These are phyloP conservation scores for Gastrolobium bilobum DNA, from an alignment of 306 rosid species.

Conservation along the genomic window DNA sequence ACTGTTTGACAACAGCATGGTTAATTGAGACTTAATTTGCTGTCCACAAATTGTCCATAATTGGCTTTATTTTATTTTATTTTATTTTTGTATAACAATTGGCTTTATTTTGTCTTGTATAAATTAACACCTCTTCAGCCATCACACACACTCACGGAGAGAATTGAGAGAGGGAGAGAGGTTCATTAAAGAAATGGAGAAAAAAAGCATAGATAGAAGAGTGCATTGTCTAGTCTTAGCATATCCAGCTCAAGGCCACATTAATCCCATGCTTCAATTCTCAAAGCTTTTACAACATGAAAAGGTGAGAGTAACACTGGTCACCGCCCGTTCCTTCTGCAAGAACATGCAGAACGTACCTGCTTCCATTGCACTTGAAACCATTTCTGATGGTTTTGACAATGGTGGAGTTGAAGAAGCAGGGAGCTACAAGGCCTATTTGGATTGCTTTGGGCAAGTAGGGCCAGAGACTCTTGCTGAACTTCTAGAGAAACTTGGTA, in stretches of 20 bases:
- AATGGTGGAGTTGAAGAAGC: background rate
- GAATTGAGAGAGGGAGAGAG: background rate
- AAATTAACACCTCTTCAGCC: background rate
- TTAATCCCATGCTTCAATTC: slow-evolving; percentile 49
- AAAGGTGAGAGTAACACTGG: slow-evolving; percentile 50
- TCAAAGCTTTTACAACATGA: slow-evolving; percentile 47
- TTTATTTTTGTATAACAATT: too few species aligned
- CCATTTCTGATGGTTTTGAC: slow-evolving; percentile 61
- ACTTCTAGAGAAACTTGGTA: slow-evolving; percentile 41
- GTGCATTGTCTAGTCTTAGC: slow-evolving; percentile 52
- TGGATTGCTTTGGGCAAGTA: slow-evolving; percentile 32
- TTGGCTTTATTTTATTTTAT: too few species aligned
- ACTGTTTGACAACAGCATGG: too few species aligned
- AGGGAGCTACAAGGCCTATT: background rate
- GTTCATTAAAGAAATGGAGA: background rate
- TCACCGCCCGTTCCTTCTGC: slow-evolving; percentile 39
- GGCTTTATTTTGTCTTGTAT: too few species aligned
- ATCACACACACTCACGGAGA: background rate
- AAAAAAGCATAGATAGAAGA: background rate
- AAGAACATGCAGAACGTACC: background rate
- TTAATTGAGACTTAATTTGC: too few species aligned
- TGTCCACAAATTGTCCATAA: too few species aligned
- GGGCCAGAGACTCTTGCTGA: slow-evolving; percentile 46
- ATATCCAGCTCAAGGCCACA: slow-evolving; percentile 62
- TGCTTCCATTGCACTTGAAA: slow-evolving; percentile 36